phyloP scores from a whole-genome alignment of 1,139 yeast genomes.

The Candida tropicalis region DNA sequence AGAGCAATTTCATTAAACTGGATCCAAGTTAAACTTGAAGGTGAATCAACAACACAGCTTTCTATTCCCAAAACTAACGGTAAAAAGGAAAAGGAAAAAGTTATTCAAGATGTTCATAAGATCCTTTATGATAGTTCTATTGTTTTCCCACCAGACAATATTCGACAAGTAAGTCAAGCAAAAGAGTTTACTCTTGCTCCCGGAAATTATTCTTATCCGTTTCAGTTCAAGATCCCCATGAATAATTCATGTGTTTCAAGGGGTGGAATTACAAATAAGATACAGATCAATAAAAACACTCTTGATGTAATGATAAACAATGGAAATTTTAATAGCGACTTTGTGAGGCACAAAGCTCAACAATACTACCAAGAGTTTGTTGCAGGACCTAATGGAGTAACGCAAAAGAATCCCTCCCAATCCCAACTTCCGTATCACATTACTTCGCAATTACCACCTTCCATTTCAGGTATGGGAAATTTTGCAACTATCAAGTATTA shows the following conservation, averaged over 20 bases:
- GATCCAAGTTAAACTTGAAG: slow-evolving; percentile 64
- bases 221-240: slow-evolving; percentile 56
- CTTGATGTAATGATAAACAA: slow-evolving; percentile 38
- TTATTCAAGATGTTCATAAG: slow-evolving; percentile 51
- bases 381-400: slow-evolving; percentile 4
- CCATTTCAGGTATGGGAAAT: slow-evolving; percentile 49
- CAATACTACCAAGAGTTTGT: slow-evolving; percentile 16
- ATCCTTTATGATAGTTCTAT: slow-evolving; percentile 56
- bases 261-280: slow-evolving; percentile 44
- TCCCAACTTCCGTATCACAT: slow-evolving; percentile 36
- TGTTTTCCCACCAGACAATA: slow-evolving; percentile 64
- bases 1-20: slow-evolving; percentile 51
- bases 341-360: slow-evolving; percentile 26
- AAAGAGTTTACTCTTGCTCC: slow-evolving; percentile 62
- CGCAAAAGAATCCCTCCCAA: slow-evolving; percentile 9
- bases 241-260: slow-evolving; percentile 50
- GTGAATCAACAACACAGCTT: slow-evolving; percentile 47
- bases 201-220: slow-evolving; percentile 61
- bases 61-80: slow-evolving; percentile 24
- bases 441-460: slow-evolving; percentile 55
- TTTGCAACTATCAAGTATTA: slow-evolving; percentile 54
- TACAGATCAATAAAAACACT: slow-evolving; percentile 35
- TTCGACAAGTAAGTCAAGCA: slow-evolving; percentile 48
- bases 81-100: slow-evolving; percentile 23
- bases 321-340: slow-evolving; percentile 32